Percentiles rank a stretch among this genome's conserved stretches.
Conservation (phyloP, 192 early-diverging fungal genomes). For the Linnemannia exigua region DNA sequence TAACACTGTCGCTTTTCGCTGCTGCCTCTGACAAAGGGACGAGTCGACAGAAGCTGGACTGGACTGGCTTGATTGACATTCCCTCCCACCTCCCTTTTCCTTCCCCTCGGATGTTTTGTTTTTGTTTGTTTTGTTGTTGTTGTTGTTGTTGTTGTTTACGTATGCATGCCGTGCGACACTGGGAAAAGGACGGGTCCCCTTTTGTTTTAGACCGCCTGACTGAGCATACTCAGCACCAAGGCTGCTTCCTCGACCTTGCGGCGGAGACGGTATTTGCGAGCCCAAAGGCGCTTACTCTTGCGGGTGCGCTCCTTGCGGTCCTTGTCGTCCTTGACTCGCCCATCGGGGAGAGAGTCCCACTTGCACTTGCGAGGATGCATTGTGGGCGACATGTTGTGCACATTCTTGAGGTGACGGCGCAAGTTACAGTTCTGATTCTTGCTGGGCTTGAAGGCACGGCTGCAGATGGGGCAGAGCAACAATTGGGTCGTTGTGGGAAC, state of each 20-base stretch:
- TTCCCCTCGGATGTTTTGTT: constrained; percentile 1
- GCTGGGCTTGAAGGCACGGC: constrained; percentile 53
- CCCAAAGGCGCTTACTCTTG: constrained; percentile 54
- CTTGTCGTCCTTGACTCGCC: constrained; percentile 56
- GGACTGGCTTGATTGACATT: not conserved
- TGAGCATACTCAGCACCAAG: constrained; percentile 50
- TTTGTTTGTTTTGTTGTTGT: no score
- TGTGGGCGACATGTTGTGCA: constrained; percentile 50
- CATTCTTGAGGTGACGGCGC: constrained; percentile 47
- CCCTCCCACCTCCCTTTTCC: not conserved
- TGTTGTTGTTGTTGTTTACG: not conserved
- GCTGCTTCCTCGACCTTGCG: constrained; percentile 56
- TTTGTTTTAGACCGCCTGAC: constrained; percentile 30
- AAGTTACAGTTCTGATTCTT: constrained; percentile 57
- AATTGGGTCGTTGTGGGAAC: constrained; percentile 30
- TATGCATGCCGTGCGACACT: not conserved
- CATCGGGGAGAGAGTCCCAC: constrained; percentile 51
- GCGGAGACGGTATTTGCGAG: constrained; percentile 50
- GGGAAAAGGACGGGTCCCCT: not conserved
- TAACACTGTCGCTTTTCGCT: not conserved
- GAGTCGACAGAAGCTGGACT: not conserved
- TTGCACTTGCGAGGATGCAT: constrained; percentile 57
- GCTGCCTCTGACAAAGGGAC: not conserved
- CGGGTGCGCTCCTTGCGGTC: constrained; percentile 55
- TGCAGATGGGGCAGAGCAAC: constrained; percentile 45